These are phyloP conservation scores for Strigomonas culicis DNA, from an alignment of 208 protist genomes.

Conservation along the genomic window DNA sequence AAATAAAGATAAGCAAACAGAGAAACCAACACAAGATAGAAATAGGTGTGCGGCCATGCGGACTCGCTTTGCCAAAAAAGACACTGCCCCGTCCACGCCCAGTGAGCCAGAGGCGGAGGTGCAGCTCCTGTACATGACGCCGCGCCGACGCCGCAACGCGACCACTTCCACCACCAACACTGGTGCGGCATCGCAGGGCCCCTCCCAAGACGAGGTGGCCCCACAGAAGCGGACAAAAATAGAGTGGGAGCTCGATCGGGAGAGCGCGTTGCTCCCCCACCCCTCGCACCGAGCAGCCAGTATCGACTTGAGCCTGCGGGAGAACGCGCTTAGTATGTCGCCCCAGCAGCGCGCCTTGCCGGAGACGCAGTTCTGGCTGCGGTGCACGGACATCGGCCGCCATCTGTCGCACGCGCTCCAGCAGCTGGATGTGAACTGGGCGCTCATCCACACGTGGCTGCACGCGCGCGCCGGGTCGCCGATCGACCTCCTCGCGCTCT, in stretches of 20 bases:
- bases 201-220: no score
- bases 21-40: neutral
- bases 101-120: neutral
- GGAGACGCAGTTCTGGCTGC: conserved; percentile 1
- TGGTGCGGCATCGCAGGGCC: no score
- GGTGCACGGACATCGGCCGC: neutral
- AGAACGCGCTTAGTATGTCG: neutral
- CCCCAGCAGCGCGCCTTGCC: neutral
- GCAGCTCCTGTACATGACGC: neutral
- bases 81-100: neutral
- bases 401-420: neutral
- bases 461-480: neutral
- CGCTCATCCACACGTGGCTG: neutral
- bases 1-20: neutral
- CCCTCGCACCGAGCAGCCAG: neutral
- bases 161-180: no score
- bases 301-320: neutral
- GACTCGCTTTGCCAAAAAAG: neutral
- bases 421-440: conserved; percentile 8
- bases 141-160: neutral
- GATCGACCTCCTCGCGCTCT: neutral
- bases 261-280: neutral
- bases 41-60: neutral
- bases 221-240: neutral
- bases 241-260: neutral